Evolutionary conservation across 805 yeast species (phyloP), one percentile per base, ranked within the genome.

Genomic region (Jamesozyma hellenica): DNA sequence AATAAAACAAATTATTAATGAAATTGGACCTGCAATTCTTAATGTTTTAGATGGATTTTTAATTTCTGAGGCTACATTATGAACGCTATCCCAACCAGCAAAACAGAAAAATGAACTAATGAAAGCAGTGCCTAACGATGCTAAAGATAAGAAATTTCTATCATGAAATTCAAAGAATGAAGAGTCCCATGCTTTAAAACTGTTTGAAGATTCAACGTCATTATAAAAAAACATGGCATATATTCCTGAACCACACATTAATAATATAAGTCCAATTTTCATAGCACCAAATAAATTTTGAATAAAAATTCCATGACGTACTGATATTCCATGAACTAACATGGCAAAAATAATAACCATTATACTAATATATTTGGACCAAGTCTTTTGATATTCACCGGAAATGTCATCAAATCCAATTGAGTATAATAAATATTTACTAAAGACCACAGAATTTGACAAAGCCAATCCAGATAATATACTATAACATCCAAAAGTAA

Each of bases 271-370:
- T 3, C 63, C 52, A 35, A 82, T 53, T 53, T 82, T 82, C 52
- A 82, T 50, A 7, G 67, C 67, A 0, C 92, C 90, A 3, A 81
- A 56, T 11, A 72, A 43, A 49, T 80, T 81, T 52, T 81, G 87
- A 12, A 79, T 62, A 13, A 60, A 52, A 1, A 82, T 69, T 0
- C 88, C 88, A 46, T 68, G 68, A 41, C 62, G 71, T 2, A 77
- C 73, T 21, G 85, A 77, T 3, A 70, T 36, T 0, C 85, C 77
- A 48, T 81, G 84, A 14, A 79, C 55, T 0, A 61, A 19, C 6
- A 69, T 58, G 2, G 65, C 60, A 0, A 55, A 13, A 0, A 66
- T 13, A 8, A 74, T 64, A 21, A 71, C 55, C 0, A 42, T 43
- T 3, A 71, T 52, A 1, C 77, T 79, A 6, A 68, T 52, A 34